Conservation (phyloP, 176 grass and related monocot genomes). For the Areca catechu region DNA sequence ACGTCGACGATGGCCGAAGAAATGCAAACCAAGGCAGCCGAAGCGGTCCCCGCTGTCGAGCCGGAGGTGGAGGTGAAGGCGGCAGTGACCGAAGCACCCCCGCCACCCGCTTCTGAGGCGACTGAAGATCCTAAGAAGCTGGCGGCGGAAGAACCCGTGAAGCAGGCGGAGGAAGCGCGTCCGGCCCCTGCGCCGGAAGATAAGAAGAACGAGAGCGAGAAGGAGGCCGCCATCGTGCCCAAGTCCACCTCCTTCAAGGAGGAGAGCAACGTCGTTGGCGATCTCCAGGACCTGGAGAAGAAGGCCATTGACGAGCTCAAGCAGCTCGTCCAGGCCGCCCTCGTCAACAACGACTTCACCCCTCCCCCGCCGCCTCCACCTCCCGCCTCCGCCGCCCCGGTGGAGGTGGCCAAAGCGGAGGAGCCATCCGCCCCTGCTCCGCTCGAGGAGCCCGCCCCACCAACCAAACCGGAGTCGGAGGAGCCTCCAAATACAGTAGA, state of each 20-base stretch:
- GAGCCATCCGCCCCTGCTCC: background rate
- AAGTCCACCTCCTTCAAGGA: slow-evolving; percentile 75
- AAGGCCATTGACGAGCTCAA: slow-evolving; percentile 89
- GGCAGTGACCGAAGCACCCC: slow-evolving; percentile 11
- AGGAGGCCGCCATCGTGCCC: slow-evolving; percentile 9
- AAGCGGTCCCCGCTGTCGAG: slow-evolving; percentile 23
- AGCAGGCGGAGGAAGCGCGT: slow-evolving; percentile 14
- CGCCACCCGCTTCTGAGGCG: slow-evolving; percentile 2
- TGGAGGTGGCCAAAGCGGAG: too few relatives aligned
- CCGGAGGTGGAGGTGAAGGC: background rate
- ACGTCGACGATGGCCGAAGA: slow-evolving; percentile 49
- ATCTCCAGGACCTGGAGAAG: slow-evolving; percentile 69
- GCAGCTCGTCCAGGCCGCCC: slow-evolving; percentile 50
- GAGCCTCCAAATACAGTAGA: background rate
- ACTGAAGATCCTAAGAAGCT: background rate
- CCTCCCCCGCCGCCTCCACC: slow-evolving; percentile 42
- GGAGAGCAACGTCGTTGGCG: slow-evolving; percentile 77
- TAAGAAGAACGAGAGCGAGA: slow-evolving; percentile 19
- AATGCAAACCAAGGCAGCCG: slow-evolving; percentile 33
- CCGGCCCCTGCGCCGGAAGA: slow-evolving; percentile 22
- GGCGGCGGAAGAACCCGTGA: too few relatives aligned
- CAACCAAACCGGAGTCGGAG: slow-evolving; percentile 20
- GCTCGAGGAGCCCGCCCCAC: background rate
- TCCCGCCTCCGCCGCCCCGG: background rate
- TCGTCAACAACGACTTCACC: slow-evolving; percentile 66